Evolutionary conservation across 495 filamentous ascomycete genomes (phyloP).

Genomic region (Trichoderma virens): DNA sequence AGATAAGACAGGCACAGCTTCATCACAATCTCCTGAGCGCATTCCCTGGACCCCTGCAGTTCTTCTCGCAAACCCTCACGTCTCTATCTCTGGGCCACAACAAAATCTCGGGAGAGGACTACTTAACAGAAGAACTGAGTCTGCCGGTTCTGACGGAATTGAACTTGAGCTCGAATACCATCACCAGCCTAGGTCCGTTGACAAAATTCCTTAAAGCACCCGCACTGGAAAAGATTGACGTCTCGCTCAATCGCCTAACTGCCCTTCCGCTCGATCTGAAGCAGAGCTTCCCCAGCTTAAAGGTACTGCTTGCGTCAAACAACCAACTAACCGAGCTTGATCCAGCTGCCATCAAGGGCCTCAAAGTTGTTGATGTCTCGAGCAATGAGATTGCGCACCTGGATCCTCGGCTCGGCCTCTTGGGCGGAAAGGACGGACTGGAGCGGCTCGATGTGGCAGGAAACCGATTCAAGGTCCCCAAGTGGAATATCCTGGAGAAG

Average conservation of each 20-base stretch:
- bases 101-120: constrained; percentile 51
- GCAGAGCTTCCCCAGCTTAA: constrained; percentile 56
- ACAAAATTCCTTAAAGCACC: constrained; percentile 59
- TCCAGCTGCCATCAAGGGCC: constrained; percentile 64
- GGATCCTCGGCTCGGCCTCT: constrained; percentile 68
- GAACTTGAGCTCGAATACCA: constrained; percentile 59
- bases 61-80: constrained; percentile 60
- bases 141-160: constrained; percentile 70
- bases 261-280: constrained; percentile 49
- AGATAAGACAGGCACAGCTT: constrained; percentile 50
- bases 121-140: constrained; percentile 50
- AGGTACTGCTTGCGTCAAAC: constrained; percentile 60
- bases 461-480: constrained; percentile 80
- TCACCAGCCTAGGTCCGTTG: constrained; percentile 58
- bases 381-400: constrained; percentile 76
- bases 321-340: constrained; percentile 67
- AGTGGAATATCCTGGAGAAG: constrained; percentile 75
- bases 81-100: constrained; percentile 76
- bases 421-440: constrained; percentile 50
- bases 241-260: constrained; percentile 70
- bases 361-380: constrained; percentile 66
- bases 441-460: constrained; percentile 59
- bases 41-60: constrained; percentile 60
- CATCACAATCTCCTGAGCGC: constrained; percentile 66
- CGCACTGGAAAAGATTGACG: constrained; percentile 62